These are phyloP conservation scores for Phalaenopsis hybrid DNA, from an alignment of 116 monocot genomes.

Conservation along the genomic window DNA sequence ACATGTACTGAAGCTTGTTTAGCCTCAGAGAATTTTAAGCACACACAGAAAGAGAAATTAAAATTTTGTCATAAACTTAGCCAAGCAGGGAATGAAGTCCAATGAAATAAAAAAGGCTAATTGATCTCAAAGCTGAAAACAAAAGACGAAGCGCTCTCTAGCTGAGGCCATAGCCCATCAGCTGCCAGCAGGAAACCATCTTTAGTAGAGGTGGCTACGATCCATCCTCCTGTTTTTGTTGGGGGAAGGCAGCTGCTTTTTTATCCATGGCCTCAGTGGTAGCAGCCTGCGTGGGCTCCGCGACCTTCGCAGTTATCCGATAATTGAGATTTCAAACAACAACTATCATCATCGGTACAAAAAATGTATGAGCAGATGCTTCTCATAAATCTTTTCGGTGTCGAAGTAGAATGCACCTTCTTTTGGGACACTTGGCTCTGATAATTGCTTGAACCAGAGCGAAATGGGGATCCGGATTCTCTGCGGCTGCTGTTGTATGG, in stretches of 20 bases:
- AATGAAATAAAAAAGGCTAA: too few species aligned
- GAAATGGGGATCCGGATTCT: not conserved
- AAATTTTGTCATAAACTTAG: too few species aligned
- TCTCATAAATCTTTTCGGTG: not conserved
- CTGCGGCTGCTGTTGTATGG: not conserved
- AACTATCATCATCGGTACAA: conserved; percentile 5
- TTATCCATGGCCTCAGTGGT: conserved; percentile 4
- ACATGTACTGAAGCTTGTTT: too few species aligned
- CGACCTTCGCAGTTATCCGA: not conserved
- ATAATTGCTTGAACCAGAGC: not conserved
- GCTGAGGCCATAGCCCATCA: not conserved
- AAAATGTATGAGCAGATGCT: not conserved
- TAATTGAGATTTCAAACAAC: not conserved
- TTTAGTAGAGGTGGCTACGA: not conserved
- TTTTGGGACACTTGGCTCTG: not conserved
- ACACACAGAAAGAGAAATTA: too few species aligned
- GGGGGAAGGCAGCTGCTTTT: not conserved
- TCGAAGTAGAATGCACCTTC: conserved; percentile 3
- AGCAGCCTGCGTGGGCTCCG: not conserved
- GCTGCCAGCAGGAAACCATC: conserved; percentile 3
- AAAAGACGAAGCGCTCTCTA: not conserved
- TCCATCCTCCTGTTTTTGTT: conserved; percentile 4
- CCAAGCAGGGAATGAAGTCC: too few species aligned
- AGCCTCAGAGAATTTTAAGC: too few species aligned
- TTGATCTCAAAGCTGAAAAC: not conserved